Evolutionary conservation across 129 eudicot genomes (phyloP).

Genomic region (Gnaphalium uliginosum): DNA sequence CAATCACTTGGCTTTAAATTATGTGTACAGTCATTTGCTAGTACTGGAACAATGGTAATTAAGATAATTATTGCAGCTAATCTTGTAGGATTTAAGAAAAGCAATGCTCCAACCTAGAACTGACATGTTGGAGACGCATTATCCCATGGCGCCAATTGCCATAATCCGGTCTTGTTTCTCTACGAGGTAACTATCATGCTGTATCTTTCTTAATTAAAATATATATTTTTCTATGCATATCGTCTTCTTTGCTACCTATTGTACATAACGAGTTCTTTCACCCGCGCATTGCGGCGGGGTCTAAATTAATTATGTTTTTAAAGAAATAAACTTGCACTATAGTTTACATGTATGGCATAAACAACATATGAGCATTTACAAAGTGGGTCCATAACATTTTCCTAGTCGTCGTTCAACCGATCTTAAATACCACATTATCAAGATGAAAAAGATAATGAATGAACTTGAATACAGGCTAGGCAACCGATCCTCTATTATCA

Average conservation of each 20-base stretch:
- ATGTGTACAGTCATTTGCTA: neutral
- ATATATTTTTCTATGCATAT: neutral
- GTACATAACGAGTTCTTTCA: neutral
- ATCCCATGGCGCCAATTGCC: conserved; percentile 83
- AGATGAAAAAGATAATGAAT: no score
- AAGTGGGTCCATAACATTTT: no score
- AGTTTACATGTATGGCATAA: no score
- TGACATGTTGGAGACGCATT: conserved; percentile 44
- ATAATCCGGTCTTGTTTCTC: conserved; percentile 79
- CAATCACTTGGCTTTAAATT: conserved; percentile 6
- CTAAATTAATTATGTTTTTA: no score
- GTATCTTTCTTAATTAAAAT: neutral
- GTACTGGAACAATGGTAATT: neutral
- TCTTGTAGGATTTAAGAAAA: conserved; percentile 70
- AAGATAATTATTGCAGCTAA: neutral
- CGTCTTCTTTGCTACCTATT: neutral
- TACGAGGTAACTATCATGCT: conserved; percentile 52
- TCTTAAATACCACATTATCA: no score
- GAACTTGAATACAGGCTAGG: no score
- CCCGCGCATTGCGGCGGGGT: no score
- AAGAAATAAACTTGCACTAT: no score
- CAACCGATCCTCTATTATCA: no score
- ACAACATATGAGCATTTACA: no score
- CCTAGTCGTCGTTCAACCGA: no score
- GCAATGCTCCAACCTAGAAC: conserved; percentile 47